phyloP scores from a whole-genome alignment of 176 grass and related monocot species.

The Leersia perrieri region DNA sequence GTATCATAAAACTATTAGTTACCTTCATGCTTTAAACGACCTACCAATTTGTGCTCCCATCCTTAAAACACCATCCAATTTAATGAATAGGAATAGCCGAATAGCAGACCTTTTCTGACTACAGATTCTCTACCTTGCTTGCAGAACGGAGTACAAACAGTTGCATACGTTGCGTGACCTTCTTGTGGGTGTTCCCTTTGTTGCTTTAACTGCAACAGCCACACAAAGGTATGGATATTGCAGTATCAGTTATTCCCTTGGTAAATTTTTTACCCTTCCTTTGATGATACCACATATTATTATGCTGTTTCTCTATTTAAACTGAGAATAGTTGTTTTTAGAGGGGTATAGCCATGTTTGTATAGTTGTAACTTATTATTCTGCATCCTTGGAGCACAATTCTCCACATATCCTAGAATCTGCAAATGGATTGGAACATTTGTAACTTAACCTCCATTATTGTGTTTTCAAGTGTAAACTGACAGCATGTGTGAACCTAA shows the following conservation, averaged over 20 bases:
- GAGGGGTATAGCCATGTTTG: background rate
- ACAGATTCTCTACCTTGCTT: constrained; percentile 14
- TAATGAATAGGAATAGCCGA: too few relatives aligned
- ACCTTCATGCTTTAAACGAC: background rate
- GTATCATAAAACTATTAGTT: background rate
- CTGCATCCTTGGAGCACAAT: background rate
- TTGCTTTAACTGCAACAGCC: constrained; percentile 93
- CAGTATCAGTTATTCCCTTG: background rate
- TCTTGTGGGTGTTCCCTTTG: constrained; percentile 79
- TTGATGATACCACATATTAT: constrained; percentile 2
- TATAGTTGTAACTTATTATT: too few relatives aligned
- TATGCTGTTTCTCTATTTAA: background rate
- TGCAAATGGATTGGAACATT: too few relatives aligned
- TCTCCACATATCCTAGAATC: too few relatives aligned
- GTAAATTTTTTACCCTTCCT: background rate
- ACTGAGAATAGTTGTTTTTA: background rate
- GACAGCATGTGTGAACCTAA: background rate
- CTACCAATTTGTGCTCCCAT: background rate
- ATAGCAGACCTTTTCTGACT: background rate
- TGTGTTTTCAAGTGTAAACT: background rate
- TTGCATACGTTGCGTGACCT: constrained; percentile 63
- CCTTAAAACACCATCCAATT: constrained; percentile 1
- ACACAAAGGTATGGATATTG: constrained; percentile 64
- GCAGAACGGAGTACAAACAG: constrained; percentile 84
- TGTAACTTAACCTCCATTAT: too few relatives aligned